These are phyloP conservation scores for Quillaja saponaria DNA, from an alignment of 306 rosid species.

Conservation along the genomic window DNA sequence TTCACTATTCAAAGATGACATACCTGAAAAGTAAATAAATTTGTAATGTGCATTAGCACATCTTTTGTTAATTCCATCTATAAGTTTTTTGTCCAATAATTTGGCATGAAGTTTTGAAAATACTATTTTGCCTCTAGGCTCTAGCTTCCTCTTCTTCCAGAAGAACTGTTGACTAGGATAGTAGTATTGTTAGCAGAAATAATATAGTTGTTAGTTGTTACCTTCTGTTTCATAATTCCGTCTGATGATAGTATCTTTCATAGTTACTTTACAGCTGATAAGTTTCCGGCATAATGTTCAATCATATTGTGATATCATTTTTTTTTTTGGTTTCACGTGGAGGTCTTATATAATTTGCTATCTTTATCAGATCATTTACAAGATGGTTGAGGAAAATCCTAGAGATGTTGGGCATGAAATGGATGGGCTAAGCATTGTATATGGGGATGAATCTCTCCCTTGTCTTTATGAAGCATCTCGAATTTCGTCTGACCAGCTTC, in stretches of 20 bases:
- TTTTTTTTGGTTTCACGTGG: slow-evolving; percentile 20
- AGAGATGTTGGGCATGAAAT: slow-evolving; percentile 98
- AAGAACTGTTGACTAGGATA: too few species aligned
- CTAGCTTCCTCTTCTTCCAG: too few species aligned
- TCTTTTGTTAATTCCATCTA: too few species aligned
- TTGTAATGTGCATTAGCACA: not conserved
- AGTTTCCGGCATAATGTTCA: slow-evolving; percentile 11
- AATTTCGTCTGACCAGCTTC: slow-evolving; percentile 90
- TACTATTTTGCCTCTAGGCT: too few species aligned
- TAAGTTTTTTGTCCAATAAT: too few species aligned
- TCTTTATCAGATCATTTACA: slow-evolving; percentile 72
- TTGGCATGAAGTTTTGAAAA: too few species aligned
- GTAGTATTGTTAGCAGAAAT: too few species aligned
- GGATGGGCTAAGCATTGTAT: slow-evolving; percentile 94
- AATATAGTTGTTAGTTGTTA: not conserved
- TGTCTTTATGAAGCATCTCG: slow-evolving; percentile 92
- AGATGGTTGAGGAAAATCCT: slow-evolving; percentile 99
- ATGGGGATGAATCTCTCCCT: slow-evolving; percentile 94
- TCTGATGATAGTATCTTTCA: not conserved
- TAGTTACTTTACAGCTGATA: slow-evolving; percentile 10
- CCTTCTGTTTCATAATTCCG: slow-evolving; percentile 11
- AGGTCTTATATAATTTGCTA: slow-evolving; percentile 28
- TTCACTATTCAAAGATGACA: not conserved
- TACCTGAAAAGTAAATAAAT: not conserved
- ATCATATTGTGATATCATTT: not conserved